Evolutionary conservation across 305 asterid genomes (phyloP), one percentile per base, ranked within the genome.

Genomic region (Fraxinus angustifolia): DNA sequence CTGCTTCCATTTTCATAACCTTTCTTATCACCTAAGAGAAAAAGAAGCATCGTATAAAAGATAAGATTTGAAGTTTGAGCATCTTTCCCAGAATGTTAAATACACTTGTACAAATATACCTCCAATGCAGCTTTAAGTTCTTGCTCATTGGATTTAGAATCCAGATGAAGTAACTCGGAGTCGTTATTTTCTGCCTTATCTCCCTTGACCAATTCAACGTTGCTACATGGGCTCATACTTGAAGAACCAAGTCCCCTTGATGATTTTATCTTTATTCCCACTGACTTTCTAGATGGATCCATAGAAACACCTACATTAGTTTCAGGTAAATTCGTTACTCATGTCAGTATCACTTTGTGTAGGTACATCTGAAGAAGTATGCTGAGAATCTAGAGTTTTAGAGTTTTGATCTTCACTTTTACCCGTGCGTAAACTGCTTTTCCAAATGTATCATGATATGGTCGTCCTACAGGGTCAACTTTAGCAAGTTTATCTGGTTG

Each of bases 181-280:
- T 91, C 93, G 82, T 88, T 92, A 89, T 87, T 90, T 83, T 88
- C 90, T 40, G 80, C 78, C 79, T 58, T 87, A 85, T 90, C 97
- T 78, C 85, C 93, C 86, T 92, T 89, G 76, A 68, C 78, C 17
- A 79, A 77, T 85, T 94, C 97, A 82, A 88, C 79, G 82, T 90
- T 91, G 87, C 91, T 88, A 79, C 95, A 91, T 1, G 98, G 97
- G 86, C 97, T 94, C 90, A 93, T 87, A 86, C 92, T 91, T 16
- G 97, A 85, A 71, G 93, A 89, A 83, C 89, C 89, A 80, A 92
- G 85, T 70, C 93, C 94, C 88, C 81, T 90, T n/a, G 99, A 93
- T 21, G 93, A 85, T 80, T 90, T 95, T 53, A 94, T 91, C 88
- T 90, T 95, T 82, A 91, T 89, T 77, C 92, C 91, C 71, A 89